These are phyloP conservation scores for Avena sativa DNA, from an alignment of 176 grass and related monocot genomes.

Conservation along the genomic window DNA sequence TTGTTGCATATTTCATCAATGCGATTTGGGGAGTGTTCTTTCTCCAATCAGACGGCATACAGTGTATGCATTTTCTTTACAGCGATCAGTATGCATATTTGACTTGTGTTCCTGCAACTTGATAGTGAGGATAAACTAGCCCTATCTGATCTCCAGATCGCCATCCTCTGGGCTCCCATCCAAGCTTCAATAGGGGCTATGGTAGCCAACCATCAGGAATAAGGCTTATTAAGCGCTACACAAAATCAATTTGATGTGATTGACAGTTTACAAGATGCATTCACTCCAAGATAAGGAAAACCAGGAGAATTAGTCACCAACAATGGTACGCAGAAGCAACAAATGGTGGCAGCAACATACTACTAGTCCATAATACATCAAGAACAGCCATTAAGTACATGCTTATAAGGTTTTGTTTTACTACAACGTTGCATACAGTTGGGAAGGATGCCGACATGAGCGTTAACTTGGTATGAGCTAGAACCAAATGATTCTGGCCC, in stretches of 20 bases:
- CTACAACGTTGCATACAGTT: constrained; percentile 22
- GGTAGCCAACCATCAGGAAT: background rate
- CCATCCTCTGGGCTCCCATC: background rate
- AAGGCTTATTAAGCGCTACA: background rate
- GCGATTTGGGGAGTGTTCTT: background rate
- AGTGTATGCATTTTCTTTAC: background rate
- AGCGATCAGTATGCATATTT: background rate
- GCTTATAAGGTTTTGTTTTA: constrained; percentile 1
- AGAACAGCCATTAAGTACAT: background rate
- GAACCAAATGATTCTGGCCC: constrained; percentile 44
- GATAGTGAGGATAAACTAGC: constrained; percentile 4
- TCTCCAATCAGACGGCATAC: background rate
- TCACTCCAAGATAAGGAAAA: background rate
- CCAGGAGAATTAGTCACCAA: background rate
- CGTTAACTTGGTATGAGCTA: background rate
- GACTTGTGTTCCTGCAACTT: constrained; percentile 9
- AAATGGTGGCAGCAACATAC: constrained; percentile 25
- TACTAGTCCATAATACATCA: constrained; percentile 31
- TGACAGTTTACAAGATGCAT: constrained; percentile 3
- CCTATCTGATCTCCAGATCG: background rate
- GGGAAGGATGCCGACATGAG: constrained; percentile 25
- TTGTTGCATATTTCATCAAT: background rate
- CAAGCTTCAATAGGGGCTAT: background rate
- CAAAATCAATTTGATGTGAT: background rate
- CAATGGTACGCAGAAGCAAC: background rate